Percentiles rank a stretch among this genome's conserved stretches.
phyloP scores from a whole-genome alignment of 1,139 yeast species.

The Lodderomyces margitis region DNA sequence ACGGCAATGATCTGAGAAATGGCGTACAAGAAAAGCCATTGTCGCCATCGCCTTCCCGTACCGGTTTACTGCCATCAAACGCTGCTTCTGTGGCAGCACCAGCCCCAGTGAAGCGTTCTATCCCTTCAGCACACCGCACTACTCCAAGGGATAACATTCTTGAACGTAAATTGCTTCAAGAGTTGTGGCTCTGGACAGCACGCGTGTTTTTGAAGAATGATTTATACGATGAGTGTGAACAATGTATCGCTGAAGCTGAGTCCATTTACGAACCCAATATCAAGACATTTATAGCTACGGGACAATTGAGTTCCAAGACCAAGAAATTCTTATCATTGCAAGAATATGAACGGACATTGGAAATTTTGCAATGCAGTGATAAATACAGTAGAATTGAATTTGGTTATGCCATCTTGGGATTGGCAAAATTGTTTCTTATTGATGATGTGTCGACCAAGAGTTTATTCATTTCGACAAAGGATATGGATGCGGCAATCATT shows the following conservation, averaged over 20 bases:
- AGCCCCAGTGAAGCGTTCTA: background rate
- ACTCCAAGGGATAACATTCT: conserved; percentile 11
- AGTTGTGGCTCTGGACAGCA: conserved; percentile 75
- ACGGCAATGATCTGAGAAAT: conserved; percentile 3
- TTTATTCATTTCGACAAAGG: conserved; percentile 45
- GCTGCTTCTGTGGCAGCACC: conserved; percentile 6
- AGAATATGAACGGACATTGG: conserved; percentile 69
- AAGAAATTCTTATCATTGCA: conserved; percentile 53
- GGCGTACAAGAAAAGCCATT: background rate
- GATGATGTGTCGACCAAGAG: conserved; percentile 37
- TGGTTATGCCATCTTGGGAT: conserved; percentile 63
- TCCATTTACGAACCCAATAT: conserved; percentile 47
- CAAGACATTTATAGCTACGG: conserved; percentile 54
- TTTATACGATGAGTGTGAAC: conserved; percentile 60
- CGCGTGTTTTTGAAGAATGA: conserved; percentile 61
- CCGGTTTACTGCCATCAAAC: background rate
- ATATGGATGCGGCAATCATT: conserved; percentile 62
- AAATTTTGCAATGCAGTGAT: conserved; percentile 25
- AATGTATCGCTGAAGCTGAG: conserved; percentile 74
- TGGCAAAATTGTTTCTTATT: conserved; percentile 53
- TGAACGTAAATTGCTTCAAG: conserved; percentile 48
- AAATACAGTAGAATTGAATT: conserved; percentile 36
- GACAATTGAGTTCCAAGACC: conserved; percentile 44
- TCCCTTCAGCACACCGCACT: background rate
- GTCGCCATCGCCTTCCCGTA: background rate